Base-by-base conservation (phyloP, 345 rosid genomes). In the Balakata baccata region DNA sequence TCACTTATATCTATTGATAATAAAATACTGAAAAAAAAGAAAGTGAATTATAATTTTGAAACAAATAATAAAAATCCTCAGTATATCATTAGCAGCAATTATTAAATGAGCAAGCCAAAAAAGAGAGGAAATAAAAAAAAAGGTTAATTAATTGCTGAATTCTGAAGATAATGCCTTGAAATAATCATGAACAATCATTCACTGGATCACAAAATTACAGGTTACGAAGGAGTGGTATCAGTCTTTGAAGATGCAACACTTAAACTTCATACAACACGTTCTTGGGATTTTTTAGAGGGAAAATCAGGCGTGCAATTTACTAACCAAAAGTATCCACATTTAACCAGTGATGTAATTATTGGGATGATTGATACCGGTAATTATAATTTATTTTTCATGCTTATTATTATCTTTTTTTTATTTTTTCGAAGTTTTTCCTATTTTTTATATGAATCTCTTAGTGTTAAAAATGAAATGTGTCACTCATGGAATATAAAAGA, bases 231-330 rank as follows among this genome's bases (percentile, higher is more conserved):
- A n/a, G 78, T 92, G 2, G 84, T 90, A 7, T 90, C 97, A 2
- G 85, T 92, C 12, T 92, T 92, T 64, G 81, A 66, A 7, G 97
- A 92, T 78, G 82, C 89, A 9, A 49, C 77, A 46, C 85, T 88
- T 58, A 78, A 80, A 49, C 91, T 89, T 49, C 97, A 92, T 59
- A 92, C 97, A 59, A 92, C 97, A 9, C 90, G 94, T 12, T 92
- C 97, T 23, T 92, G 97, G 97, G 93, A 89, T 79, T 92, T 92
- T 74, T 66, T 92, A 62, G 87, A 80, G 37, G 81, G 72, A 22
- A 75, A 75, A 2, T 77, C 83, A 11, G 75, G 81, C 37, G 47
- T 65, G n/a, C 65, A 64, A 37, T 50, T 64, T 51, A 68, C 8
- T 46, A 1, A 22, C n/a, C 38, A 59, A 61, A 38, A 4, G 75